Conservation (phyloP, 2,329 filamentous ascomycete species). For the Sarocladium kiliense region DNA sequence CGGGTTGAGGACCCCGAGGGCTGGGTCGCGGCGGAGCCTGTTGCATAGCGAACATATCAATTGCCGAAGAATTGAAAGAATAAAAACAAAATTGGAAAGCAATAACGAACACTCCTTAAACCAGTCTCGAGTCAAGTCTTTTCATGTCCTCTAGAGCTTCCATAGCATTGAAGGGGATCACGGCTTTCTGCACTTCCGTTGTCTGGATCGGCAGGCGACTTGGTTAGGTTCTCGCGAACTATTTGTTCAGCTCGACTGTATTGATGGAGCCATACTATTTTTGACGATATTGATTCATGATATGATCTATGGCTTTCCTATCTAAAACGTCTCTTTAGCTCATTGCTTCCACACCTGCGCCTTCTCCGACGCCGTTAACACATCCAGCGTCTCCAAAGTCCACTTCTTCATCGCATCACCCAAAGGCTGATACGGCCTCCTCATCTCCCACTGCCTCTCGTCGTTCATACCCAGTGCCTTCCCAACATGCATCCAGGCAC, state of each 20-base stretch:
- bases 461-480: conserved; percentile 28
- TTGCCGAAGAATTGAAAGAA: no score
- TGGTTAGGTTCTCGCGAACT: no score
- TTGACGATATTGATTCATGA: background rate
- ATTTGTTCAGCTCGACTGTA: no score
- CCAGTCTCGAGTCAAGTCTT: no score
- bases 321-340: background rate
- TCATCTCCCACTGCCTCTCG: conserved; percentile 32
- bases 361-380: conserved; percentile 28
- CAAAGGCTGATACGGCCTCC: conserved; percentile 35
- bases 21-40: conserved; percentile 16
- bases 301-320: background rate
- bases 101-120: no score
- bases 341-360: conserved; percentile 1
- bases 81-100: no score
- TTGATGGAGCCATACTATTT: no score
- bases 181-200: no score
- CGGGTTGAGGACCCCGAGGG: conserved; percentile 20
- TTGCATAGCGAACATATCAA: no score
- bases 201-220: no score
- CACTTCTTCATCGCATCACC: conserved; percentile 33
- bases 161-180: no score
- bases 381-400: conserved; percentile 34
- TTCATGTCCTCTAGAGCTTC: no score
- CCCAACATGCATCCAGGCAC: conserved; percentile 36